Percentiles rank a stretch among this genome's conserved stretches.
Conservation (phyloP, 139 green algal genomes). For the Chlorella sp. region DNA sequence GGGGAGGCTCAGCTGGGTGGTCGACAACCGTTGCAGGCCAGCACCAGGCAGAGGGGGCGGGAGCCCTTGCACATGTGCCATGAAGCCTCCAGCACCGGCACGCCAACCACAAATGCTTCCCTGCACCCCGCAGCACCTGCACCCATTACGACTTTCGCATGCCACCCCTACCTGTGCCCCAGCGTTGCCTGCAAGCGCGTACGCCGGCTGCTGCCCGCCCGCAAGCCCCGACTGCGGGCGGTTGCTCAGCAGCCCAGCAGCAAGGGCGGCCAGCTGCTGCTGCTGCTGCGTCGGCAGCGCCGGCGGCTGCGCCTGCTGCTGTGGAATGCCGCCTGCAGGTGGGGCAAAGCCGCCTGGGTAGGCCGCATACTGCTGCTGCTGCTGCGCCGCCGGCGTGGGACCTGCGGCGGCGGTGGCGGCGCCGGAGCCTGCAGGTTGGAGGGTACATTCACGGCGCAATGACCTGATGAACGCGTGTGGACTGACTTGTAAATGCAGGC, state of each 20-base stretch:
- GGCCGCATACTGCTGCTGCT: slow-evolving; percentile 10
- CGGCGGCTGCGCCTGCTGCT: background rate
- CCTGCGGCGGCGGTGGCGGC: background rate
- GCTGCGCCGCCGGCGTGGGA: background rate
- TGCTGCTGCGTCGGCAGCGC: slow-evolving; percentile 1
- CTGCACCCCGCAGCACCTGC: too few relatives aligned
- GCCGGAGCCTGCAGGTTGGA: background rate
- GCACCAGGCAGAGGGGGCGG: background rate
- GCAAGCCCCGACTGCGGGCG: background rate
- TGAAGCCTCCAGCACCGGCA: too few relatives aligned
- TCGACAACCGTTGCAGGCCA: background rate
- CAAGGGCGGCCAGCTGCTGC: slow-evolving; percentile 3
- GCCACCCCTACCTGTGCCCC: slow-evolving; percentile 5
- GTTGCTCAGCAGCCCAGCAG: background rate
- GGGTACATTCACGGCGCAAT: background rate
- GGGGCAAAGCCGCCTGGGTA: background rate
- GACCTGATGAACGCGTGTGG: too few relatives aligned
- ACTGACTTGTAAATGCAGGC: too few relatives aligned
- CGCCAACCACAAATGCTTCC: background rate
- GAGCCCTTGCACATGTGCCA: background rate
- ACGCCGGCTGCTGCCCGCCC: background rate
- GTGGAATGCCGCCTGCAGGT: background rate
- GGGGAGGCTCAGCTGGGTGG: background rate
- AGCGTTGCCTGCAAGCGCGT: background rate
- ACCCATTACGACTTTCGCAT: too few relatives aligned